Conservation (phyloP, 805 yeast genomes). For the Saturnispora hagleri region DNA sequence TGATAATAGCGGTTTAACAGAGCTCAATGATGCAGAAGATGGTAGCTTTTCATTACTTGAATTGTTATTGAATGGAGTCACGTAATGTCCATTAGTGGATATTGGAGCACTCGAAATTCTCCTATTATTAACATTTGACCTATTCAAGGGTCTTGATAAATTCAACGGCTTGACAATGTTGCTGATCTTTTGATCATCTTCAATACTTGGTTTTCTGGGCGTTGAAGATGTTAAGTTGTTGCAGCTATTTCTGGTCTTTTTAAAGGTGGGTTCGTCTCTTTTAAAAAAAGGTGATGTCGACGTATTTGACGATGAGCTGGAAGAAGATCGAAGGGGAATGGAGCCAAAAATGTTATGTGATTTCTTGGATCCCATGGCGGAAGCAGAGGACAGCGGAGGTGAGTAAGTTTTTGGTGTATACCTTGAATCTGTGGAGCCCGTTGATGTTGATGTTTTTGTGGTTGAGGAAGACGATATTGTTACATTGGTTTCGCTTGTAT, state of each 20-base stretch:
- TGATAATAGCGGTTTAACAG: conserved; percentile 76
- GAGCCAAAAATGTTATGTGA: conserved; percentile 5
- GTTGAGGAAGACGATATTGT: not conserved
- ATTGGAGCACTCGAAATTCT: conserved; percentile 4
- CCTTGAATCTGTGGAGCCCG: not conserved
- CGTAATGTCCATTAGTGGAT: conserved; percentile 3
- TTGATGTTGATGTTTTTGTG: not conserved
- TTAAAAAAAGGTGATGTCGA: conserved; percentile 5
- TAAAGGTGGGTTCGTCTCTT: not conserved
- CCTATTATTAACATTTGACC: conserved; percentile 1
- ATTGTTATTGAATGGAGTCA: conserved; percentile 2
- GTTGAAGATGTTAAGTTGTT: not conserved
- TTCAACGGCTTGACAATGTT: conserved; percentile 10
- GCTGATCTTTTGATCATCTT: not conserved
- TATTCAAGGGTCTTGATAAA: conserved; percentile 1
- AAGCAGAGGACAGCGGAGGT: not conserved
- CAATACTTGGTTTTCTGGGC: conserved; percentile 7
- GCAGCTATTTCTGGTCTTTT: not conserved
- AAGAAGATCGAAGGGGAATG: conserved; percentile 1
- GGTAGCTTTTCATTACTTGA: not conserved
- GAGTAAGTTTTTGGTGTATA: not conserved
- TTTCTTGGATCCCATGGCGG: not conserved
- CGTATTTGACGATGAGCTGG: conserved; percentile 1
- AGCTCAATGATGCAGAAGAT: conserved; percentile 52
- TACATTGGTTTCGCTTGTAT: not conserved